phyloP scores from a whole-genome alignment of 2,329 filamentous ascomycete genomes.

The Fusarium caatingaense region DNA sequence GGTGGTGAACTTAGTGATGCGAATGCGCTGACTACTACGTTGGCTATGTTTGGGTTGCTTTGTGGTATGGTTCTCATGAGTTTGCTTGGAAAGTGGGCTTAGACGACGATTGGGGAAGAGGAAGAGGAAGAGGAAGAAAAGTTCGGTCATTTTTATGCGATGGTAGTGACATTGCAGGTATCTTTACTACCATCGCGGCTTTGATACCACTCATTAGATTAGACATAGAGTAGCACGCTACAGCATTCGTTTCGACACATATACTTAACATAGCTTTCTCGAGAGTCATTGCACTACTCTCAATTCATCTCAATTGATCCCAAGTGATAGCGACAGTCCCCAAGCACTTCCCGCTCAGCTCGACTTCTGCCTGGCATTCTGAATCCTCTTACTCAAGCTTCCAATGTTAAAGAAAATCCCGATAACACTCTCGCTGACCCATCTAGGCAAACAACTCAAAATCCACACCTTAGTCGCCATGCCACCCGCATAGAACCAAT shows the following conservation, averaged over 20 bases:
- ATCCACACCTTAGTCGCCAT: slow-evolving; percentile 48
- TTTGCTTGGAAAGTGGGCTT: slow-evolving; percentile 81
- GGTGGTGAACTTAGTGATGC: slow-evolving; percentile 67
- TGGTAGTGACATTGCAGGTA: neutral
- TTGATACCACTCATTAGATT: neutral
- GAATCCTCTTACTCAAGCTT: slow-evolving; percentile 40
- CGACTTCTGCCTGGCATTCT: slow-evolving; percentile 42
- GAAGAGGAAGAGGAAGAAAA: neutral
- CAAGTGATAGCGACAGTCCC: neutral
- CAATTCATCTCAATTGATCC: neutral
- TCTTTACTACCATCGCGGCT: neutral
- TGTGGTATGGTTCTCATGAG: slow-evolving; percentile 76
- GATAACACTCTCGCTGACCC: slow-evolving; percentile 47
- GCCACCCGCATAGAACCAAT: slow-evolving; percentile 53
- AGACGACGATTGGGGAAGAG: slow-evolving; percentile 18
- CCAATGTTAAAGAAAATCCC: slow-evolving; percentile 48
- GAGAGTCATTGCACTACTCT: accelerated
- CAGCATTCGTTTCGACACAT: neutral
- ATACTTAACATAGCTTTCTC: neutral
- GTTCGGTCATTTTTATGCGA: neutral
- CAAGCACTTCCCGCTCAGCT: slow-evolving; percentile 5
- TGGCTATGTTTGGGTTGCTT: slow-evolving; percentile 66
- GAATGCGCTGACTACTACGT: slow-evolving; percentile 57
- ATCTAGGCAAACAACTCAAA: slow-evolving; percentile 40
- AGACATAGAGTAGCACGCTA: neutral